A percentile compares a stretch with the other conserved stretches of the same genome.
These are phyloP conservation scores for Chalciporus sphaerocephalus DNA, from an alignment of 768 basidiomycete species.

Conservation along the genomic window DNA sequence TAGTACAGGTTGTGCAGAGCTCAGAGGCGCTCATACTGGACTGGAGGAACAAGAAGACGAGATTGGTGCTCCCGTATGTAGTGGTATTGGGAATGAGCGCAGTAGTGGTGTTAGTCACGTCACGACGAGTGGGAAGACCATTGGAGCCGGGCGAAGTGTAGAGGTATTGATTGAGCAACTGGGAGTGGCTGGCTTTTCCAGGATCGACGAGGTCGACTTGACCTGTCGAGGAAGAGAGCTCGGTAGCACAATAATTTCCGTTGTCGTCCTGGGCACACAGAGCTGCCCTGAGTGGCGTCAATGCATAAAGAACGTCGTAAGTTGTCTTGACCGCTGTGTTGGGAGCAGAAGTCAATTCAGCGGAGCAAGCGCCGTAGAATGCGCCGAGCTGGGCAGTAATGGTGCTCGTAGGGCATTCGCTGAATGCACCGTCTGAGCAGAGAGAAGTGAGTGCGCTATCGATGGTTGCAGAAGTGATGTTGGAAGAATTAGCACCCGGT, in stretches of 20 bases:
- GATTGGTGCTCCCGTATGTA: constrained; percentile 53
- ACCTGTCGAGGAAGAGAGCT: constrained; percentile 34
- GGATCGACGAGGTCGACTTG: constrained; percentile 9
- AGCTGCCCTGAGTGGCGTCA: constrained; percentile 61
- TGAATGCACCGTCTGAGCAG: constrained; percentile 46
- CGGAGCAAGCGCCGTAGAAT: constrained; percentile 68
- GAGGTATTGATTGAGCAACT: constrained; percentile 24
- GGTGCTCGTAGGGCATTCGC: constrained; percentile 50
- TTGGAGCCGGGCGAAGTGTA: constrained; percentile 17
- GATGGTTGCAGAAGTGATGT: constrained; percentile 42
- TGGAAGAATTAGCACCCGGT: constrained; percentile 39
- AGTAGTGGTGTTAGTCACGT: constrained; percentile 24
- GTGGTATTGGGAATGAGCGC: constrained; percentile 48
- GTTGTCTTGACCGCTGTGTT: constrained; percentile 49
- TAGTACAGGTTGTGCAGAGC: constrained; percentile 83
- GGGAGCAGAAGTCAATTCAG: constrained; percentile 58
- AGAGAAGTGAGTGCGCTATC: constrained; percentile 48
- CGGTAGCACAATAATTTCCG: constrained; percentile 64
- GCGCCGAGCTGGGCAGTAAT: constrained; percentile 58
- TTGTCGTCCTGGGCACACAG: constrained; percentile 73
- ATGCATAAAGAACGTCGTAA: constrained; percentile 79
- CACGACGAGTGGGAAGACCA: constrained; percentile 25
- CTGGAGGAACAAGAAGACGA: constrained; percentile 78
- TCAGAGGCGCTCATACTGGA: constrained; percentile 41
- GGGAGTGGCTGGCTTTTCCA: constrained; percentile 7